Evolutionary conservation across 2,329 filamentous ascomycete species (phyloP), one percentile per base, ranked within the genome.

Genomic region (Paradendryphiella salina): DNA sequence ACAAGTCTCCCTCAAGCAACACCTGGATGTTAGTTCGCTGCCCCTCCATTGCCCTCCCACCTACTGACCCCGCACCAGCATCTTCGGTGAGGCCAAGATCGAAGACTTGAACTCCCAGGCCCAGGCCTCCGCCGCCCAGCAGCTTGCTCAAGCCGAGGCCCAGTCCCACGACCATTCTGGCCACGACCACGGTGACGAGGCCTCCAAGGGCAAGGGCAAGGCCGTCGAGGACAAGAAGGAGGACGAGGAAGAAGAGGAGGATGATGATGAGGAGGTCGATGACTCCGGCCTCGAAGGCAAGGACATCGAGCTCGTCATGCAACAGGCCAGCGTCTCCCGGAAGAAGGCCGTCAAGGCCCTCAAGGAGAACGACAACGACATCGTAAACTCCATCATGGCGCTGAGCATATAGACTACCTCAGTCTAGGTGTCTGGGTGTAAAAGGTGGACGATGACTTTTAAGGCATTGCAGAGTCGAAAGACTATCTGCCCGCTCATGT

Each of bases 361-460:
- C 74, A 92, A 91, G 82, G 94, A 97, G 82, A 99, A 99, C 75
- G 93, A 97, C 80, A 96, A 97, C 73, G 94, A 99, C 76, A 99
- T 99, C 80, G 94, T 99, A 82, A 99, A 99, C 84, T 96, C 94
- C 69, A 99, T 99, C 81, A 99, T 99, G 94, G 92, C 93, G 66
- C 81, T 99, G 59, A 81, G 78, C 71, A 80, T 80, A 79, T 81
- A 72, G 63, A 57, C 50, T 50, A 37, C 10, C 34, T n/a, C 13
- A 38, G 49, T 54, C 44, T 51, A 48, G 52, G 32, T 46, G 48
- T 40, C 52, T 43, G 33, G 28, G 29, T 53, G 40, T 46, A 41
- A 52, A 50, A 39, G 47, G 54, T 48, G 56, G 57, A 56, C 37
- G 48, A 59, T 50, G 58, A 36, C 45, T 56, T 50, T 45, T 40